phyloP scores from a whole-genome alignment of 768 basidiomycete genomes.

The Amanita polypyramis region DNA sequence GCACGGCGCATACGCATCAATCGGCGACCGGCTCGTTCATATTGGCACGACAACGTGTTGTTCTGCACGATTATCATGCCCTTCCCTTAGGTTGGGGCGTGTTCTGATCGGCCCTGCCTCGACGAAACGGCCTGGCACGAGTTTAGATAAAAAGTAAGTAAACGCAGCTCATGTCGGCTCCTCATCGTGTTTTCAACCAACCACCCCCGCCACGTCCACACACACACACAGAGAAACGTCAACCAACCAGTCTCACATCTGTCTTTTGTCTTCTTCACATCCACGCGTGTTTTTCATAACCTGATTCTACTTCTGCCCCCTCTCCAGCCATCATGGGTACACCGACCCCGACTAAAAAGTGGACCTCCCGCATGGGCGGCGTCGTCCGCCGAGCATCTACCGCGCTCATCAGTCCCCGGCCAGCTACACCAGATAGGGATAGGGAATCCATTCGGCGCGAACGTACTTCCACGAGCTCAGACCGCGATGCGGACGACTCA shows the following conservation, averaged over 20 bases:
- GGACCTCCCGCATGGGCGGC: constrained; percentile 45
- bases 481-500: constrained; percentile 19
- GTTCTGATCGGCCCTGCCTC: constrained; percentile 22
- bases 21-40: neutral
- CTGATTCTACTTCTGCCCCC: constrained; percentile 1
- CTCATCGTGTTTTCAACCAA: neutral
- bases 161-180: neutral
- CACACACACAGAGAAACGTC: too few relatives aligned
- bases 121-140: constrained; percentile 32
- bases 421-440: constrained; percentile 20
- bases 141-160: constrained; percentile 24
- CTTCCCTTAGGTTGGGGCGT: neutral
- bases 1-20: too few relatives aligned
- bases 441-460: constrained; percentile 9
- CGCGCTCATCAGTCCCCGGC: constrained; percentile 31
- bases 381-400: constrained; percentile 54
- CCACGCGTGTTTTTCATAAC: constrained; percentile 1
- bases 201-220: too few relatives aligned
- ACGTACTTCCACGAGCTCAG: constrained; percentile 14
- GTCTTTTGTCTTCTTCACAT: neutral
- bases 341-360: constrained; percentile 33
- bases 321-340: constrained; percentile 12
- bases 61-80: neutral
- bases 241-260: too few relatives aligned
- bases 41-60: neutral